Evolutionary conservation across 495 filamentous ascomycete genomes (phyloP).

Genomic region (Trichodelitschia bisporula): DNA sequence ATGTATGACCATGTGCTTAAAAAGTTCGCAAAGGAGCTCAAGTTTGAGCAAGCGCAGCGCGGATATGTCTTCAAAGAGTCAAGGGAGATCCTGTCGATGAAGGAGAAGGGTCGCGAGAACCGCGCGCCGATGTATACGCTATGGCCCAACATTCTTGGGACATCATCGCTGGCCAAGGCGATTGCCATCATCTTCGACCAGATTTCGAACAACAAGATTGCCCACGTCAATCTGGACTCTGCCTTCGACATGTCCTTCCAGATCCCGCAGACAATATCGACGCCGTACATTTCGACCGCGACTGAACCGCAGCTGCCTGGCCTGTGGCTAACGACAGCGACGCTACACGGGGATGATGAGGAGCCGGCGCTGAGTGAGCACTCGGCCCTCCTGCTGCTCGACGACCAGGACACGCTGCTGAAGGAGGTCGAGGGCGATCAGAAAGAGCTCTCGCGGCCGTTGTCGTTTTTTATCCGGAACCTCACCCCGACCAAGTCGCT

Average conservation of each 20-base stretch:
- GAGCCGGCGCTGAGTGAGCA: constrained; percentile 50
- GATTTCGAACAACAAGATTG: constrained; percentile 63
- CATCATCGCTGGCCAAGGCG: constrained; percentile 59
- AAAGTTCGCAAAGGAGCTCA: constrained; percentile 70
- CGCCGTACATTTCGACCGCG: constrained; percentile 42
- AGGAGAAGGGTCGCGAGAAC: constrained; percentile 54
- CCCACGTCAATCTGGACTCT: constrained; percentile 35
- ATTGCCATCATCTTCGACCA: constrained; percentile 59
- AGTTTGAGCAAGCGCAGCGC: constrained; percentile 68
- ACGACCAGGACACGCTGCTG: constrained; percentile 61
- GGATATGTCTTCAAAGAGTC: constrained; percentile 77
- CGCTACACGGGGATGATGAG: constrained; percentile 45
- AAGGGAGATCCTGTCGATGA: constrained; percentile 47
- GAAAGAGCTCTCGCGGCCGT: constrained; percentile 35
- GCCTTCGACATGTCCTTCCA: constrained; percentile 53
- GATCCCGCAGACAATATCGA: constrained; percentile 58
- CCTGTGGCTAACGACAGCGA: constrained; percentile 65
- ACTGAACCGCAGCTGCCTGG: constrained; percentile 42
- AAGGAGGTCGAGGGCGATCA: constrained; percentile 62
- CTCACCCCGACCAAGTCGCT: constrained; percentile 60
- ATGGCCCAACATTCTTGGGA: constrained; percentile 44
- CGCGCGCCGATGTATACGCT: constrained; percentile 25
- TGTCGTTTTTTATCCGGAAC: constrained; percentile 63
- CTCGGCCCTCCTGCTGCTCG: constrained; percentile 63
- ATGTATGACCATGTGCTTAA: constrained; percentile 75